A percentile compares a stretch with the other conserved stretches of the same genome.
Conservation (phyloP, 148 eudicot species). For the Fagopyrum tataricum region DNA sequence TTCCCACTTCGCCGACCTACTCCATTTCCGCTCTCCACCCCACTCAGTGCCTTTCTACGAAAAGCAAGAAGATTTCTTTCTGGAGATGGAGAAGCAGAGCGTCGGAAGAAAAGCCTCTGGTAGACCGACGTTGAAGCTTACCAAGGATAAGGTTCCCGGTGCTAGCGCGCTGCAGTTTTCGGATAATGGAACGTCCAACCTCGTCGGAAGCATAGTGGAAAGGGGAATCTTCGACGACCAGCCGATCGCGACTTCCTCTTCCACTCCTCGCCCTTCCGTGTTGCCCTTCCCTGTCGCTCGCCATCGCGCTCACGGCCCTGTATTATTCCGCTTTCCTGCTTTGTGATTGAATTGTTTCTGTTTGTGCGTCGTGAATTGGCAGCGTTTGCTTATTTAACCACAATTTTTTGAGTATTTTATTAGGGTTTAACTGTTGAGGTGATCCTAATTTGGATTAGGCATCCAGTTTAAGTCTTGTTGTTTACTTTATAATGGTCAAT, state of each 20-base stretch:
- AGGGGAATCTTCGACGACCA: constrained; percentile 37
- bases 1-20: background rate
- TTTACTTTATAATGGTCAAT: background rate
- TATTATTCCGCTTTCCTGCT: constrained; percentile 19
- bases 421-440: background rate
- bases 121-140: constrained; percentile 12
- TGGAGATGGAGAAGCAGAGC: constrained; percentile 25
- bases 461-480: background rate
- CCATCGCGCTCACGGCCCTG: constrained; percentile 90
- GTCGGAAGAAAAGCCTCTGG: constrained; percentile 19
- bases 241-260: constrained; percentile 28
- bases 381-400: background rate
- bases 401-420: background rate
- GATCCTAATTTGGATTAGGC: background rate
- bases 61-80: background rate
- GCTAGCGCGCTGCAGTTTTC: constrained; percentile 20
- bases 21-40: background rate
- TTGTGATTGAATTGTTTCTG: background rate
- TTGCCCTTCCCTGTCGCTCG: constrained; percentile 91
- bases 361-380: background rate
- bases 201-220: constrained; percentile 72
- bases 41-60: background rate
- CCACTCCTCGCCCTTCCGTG: constrained; percentile 51
- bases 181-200: constrained; percentile 25
- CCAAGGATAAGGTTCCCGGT: constrained; percentile 26